Evolutionary conservation across 768 basidiomycete species (phyloP), one percentile per base, ranked within the genome.

Genomic region (Asterophora lycoperdoides): DNA sequence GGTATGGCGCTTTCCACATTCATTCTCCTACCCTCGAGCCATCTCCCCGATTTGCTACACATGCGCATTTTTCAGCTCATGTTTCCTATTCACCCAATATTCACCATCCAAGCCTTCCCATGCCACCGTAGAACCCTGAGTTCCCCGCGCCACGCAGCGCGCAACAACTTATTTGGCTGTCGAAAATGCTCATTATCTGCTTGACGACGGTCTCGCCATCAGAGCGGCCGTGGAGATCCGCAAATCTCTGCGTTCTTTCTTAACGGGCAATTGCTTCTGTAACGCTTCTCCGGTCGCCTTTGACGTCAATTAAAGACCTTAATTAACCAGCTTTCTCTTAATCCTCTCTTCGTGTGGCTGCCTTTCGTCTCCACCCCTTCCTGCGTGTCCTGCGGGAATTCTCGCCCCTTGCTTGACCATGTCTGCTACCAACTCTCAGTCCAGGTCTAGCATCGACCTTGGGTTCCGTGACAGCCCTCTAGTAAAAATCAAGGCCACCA

Each of bases 231-330:
- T 64, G 59, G 64, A 71, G 72, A 74, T 73, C 73, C 73, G 71
- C 71, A 67, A 64, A 65, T 63, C 62, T 61, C 57, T 56, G 55
- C 44, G 54, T 53, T 53, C 64, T 64, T 60, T 62, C 65, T 66
- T 63, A 56, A 53, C 52, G 53, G 23, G 54, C 58, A 58, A 63
- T 60, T 55, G 55, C 60, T 54, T 59, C 59, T 58, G 53, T 44
- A 49, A 52, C 59, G 60, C 58, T 64, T 68, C 60, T 61, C 64
- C 60, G 63, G 64, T 51, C 56, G 57, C 56, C 59, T 65, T 68
- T 70, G 66, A 71, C 70, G 69, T 71, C 68, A 73, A 74, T 70
- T 71, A 68, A 71, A 67, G 59, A 68, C 68, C 68, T 68, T 67
- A 65, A 68, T 65, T 62, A 62, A 64, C 60, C 56, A 59, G 56